Base-by-base conservation (phyloP, 116 monocot genomes). In the Cymodocea nodosa region DNA sequence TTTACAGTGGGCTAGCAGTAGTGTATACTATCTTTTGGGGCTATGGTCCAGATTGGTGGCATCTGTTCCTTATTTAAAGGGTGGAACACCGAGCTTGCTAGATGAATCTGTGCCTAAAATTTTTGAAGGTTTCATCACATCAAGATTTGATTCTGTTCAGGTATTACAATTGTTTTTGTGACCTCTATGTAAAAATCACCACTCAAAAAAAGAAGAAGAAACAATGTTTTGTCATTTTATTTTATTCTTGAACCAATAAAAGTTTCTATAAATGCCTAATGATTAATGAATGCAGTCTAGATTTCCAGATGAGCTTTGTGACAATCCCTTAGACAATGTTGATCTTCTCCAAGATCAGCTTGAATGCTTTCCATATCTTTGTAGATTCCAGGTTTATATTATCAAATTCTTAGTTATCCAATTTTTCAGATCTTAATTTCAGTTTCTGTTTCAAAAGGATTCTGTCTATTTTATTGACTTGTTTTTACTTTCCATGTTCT, bases 31-130 rank as follows among this genome's bases (percentile, higher is more conserved):
- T 54, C 89, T 98, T 70, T 67, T 98, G 50, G 89, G 86, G 39
- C 92, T 98, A 64, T 98, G 98, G 98, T 98, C 97, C 30, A 89
- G 98, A 77, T 76, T 98, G 86, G 98, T 98, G 53, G 86, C 86
- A 44, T 92, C 98, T 56, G 89, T 98, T 30, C 92, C 92, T 57
- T 98, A 92, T 74, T 75, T 98, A 72, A 98, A 98, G 75, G 83
- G 89, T 64, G 92, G 89, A 59, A 69, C 86, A 75, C 92, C 98
- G 48, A 98, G 82, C 72, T 73, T 84, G 49, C 82, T 98, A 5
- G 92, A 89, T 74, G 92, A 92, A 82, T 89, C 83, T 73, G 98
- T 98, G 63, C 98, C 92, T 34, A 92, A 89, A 75, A 98, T 98
- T 40, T 84, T 86, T 48, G 98, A 98, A 77, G 85, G 79, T 67